These are phyloP conservation scores for Colletotrichum destructivum DNA, from an alignment of 2,329 filamentous ascomycete genomes.

Conservation along the genomic window DNA sequence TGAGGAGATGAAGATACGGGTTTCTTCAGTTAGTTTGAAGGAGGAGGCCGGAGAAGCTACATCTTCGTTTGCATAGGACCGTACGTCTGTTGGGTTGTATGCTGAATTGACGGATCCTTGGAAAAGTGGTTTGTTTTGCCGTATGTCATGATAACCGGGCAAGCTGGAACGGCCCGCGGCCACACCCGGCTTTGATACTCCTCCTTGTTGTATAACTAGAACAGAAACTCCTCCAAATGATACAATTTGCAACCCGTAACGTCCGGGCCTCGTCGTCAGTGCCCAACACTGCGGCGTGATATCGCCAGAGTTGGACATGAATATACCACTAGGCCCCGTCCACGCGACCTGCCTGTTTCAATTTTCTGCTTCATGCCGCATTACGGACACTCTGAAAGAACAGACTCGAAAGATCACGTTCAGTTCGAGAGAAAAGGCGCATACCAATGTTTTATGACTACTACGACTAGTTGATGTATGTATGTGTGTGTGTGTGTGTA, in stretches of 20 bases:
- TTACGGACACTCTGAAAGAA: background rate
- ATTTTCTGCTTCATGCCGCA: no score
- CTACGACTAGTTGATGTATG: conserved; percentile 7
- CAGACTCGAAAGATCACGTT: background rate
- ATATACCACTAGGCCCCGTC: no score
- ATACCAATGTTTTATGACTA: conserved; percentile 27
- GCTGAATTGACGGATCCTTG: background rate
- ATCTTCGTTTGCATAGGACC: no score
- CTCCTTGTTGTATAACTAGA: conserved; percentile 26
- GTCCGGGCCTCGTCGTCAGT: background rate
- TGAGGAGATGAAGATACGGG: background rate
- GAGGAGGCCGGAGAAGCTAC: background rate
- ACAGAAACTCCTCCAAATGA: conserved; percentile 22
- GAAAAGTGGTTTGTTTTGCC: background rate
- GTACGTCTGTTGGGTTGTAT: background rate
- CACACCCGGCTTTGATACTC: conserved; percentile 24
- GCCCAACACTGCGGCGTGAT: background rate
- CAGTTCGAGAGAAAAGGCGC: conserved; percentile 1
- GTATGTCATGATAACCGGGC: conserved; percentile 20
- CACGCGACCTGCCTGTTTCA: no score
- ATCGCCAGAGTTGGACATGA: background rate
- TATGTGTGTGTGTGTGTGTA: conserved; percentile 23
- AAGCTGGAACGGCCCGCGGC: conserved; percentile 20
- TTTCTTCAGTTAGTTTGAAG: background rate
- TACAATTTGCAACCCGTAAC: background rate